A percentile compares a stretch with the other conserved stretches of the same genome.
phyloP scores from a whole-genome alignment of 768 basidiomycete species.

The Tulasnella sp. region DNA sequence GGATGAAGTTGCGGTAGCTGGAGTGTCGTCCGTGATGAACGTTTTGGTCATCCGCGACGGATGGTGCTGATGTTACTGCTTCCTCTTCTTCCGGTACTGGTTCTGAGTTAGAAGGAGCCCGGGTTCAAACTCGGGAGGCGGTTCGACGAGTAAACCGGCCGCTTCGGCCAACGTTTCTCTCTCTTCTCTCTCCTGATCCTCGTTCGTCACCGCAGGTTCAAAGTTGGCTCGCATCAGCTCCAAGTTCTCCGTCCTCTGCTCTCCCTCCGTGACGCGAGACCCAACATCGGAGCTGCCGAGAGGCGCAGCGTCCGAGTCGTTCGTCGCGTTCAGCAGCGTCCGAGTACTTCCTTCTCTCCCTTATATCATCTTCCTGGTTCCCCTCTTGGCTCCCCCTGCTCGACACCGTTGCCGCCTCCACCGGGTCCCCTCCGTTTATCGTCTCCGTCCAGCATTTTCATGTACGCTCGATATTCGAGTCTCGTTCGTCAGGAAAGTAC shows the following conservation, averaged over 20 bases:
- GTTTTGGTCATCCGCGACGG: background rate
- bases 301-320: constrained; percentile 14
- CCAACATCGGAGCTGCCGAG: constrained; percentile 4
- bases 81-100: background rate
- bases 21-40: background rate
- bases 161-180: constrained; percentile 12
- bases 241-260: background rate
- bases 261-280: background rate
- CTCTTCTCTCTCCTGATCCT: background rate
- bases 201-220: background rate
- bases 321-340: background rate
- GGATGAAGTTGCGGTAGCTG: background rate
- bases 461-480: too few relatives aligned
- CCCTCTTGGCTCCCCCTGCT: too few relatives aligned
- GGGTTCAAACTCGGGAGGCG: background rate
- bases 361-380: background rate
- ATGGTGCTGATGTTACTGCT: background rate
- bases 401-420: too few relatives aligned
- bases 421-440: too few relatives aligned
- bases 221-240: background rate
- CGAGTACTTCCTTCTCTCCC: background rate
- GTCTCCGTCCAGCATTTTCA: too few relatives aligned
- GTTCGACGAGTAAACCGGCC: background rate
- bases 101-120: background rate
- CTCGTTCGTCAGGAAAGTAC: too few relatives aligned